These are phyloP conservation scores for Fusarium oligoseptatum DNA, from an alignment of 2,329 filamentous ascomycete species.

Conservation along the genomic window DNA sequence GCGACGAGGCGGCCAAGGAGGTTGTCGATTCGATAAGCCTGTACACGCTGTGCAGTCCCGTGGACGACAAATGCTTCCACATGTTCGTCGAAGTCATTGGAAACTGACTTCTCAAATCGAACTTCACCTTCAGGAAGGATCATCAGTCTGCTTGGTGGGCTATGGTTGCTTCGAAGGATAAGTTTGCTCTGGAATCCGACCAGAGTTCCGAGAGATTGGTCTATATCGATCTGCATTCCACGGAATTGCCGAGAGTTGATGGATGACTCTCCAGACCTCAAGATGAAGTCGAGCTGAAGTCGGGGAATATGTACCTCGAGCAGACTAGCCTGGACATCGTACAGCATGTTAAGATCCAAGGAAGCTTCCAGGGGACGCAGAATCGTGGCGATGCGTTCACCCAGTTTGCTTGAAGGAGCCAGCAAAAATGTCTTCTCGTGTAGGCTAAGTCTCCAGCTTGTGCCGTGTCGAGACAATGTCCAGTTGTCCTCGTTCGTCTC, in stretches of 20 bases:
- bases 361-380: constrained; percentile 18
- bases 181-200: constrained; percentile 52
- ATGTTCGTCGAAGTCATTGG: constrained; percentile 38
- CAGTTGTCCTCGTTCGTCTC: constrained; percentile 32
- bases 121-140: constrained; percentile 54
- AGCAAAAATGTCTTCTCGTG: not conserved
- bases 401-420: not conserved
- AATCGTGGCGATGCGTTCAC: not conserved
- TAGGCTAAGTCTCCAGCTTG: constrained; percentile 8
- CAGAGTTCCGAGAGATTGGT: constrained; percentile 30
- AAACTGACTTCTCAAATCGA: not conserved
- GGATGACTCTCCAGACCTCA: not conserved
- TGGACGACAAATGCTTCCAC: constrained; percentile 53
- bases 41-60: constrained; percentile 39
- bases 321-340: accelerated
- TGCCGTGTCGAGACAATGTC: constrained; percentile 38
- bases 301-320: constrained; percentile 42
- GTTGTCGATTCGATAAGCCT: constrained; percentile 63
- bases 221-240: constrained; percentile 25
- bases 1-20: constrained; percentile 64
- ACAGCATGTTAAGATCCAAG: constrained; percentile 22
- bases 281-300: constrained; percentile 18
- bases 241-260: constrained; percentile 33
- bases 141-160: constrained; percentile 49
- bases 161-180: constrained; percentile 51